Percentiles rank a stretch among this genome's conserved stretches.
These are phyloP conservation scores for Lizonia empirigonia DNA, from an alignment of 2,329 filamentous ascomycete genomes.

Conservation along the genomic window DNA sequence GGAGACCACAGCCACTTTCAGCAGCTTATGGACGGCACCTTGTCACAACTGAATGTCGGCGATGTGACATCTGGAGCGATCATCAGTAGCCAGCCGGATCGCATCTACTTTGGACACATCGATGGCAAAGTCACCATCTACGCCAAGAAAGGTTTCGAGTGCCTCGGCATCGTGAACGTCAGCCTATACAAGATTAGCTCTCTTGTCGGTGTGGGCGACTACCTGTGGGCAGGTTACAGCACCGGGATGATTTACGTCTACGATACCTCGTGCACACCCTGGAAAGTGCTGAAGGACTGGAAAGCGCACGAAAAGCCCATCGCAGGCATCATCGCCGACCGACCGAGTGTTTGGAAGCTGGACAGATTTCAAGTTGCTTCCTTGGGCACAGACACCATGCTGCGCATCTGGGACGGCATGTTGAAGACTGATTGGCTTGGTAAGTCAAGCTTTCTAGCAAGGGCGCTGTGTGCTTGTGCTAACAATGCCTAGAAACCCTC, in stretches of 20 bases:
- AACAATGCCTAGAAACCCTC: conserved; percentile 63
- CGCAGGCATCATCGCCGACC: conserved; percentile 76
- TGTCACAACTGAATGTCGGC: conserved; percentile 74
- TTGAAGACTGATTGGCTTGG: conserved; percentile 92
- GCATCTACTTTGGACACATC: conserved; percentile 86
- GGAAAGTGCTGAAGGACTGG: conserved; percentile 94
- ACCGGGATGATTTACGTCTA: conserved; percentile 94
- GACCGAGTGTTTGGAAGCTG: conserved; percentile 81
- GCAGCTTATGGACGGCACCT: conserved; percentile 73
- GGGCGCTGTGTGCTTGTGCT: background rate
- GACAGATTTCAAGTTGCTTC: conserved; percentile 85
- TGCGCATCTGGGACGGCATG: conserved; percentile 90
- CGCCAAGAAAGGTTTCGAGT: conserved; percentile 75
- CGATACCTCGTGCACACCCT: conserved; percentile 80
- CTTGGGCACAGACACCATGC: conserved; percentile 82
- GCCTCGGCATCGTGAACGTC: conserved; percentile 79
- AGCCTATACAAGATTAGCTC: conserved; percentile 96
- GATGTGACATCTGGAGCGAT: conserved; percentile 86
- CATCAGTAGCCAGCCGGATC: conserved; percentile 74
- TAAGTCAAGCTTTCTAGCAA: conserved; percentile 42
- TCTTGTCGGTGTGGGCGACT: conserved; percentile 76
- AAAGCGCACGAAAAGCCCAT: conserved; percentile 85
- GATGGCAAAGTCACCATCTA: conserved; percentile 97
- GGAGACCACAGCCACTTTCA: conserved; percentile 71
- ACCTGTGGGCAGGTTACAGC: conserved; percentile 93